Evolutionary conservation across 116 monocot genomes (phyloP), one percentile per base, ranked within the genome.

Genomic region (Cymodocea nodosa): DNA sequence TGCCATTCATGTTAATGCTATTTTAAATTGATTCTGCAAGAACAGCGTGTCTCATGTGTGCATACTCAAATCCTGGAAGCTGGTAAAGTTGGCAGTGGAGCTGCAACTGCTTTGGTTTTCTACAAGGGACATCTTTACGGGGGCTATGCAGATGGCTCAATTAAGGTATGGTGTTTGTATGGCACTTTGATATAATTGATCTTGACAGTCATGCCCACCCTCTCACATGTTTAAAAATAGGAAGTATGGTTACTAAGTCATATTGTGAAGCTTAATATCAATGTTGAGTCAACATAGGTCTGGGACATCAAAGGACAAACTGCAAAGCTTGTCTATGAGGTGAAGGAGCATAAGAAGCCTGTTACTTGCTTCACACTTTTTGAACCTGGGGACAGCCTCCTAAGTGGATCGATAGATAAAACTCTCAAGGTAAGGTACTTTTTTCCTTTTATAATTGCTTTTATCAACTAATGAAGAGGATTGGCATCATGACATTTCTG

Each of bases 61-160:
- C 97, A 97, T 78, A 91, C 97, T 63, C 97, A 97, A 88, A 85
- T 83, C 65, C 65, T 97, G 50, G 97, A 97, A 71, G 77, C 84
- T 66, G 85, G 88, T 22, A 77, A 88, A 59, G 70, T 50, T 35
- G 83, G 81, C 55, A 82, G 72, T 73, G 87, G 81, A 55, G 81
- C 91, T 65, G 76, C 60, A 51, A 87, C 85, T 71, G 85, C 97
- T 67, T 80, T 97, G 39, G 78, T 85, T 58, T 97, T 90, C 77
- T 97, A 79, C 70, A 85, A 80, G 65, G 97, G 97, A 49, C 83
- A 80, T 35, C 79, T 97, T 58, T 81, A 63, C 62, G 82, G 81
- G 20, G 97, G 97, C 67, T 87, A 87, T 75, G 71, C 78, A 39
- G 82, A 87, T 73, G 95, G 95, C 20, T 73, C 85, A 22, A 97